Conservation (phyloP, 169 alveolate genomes). For the Amoebophrya sp. region DNA sequence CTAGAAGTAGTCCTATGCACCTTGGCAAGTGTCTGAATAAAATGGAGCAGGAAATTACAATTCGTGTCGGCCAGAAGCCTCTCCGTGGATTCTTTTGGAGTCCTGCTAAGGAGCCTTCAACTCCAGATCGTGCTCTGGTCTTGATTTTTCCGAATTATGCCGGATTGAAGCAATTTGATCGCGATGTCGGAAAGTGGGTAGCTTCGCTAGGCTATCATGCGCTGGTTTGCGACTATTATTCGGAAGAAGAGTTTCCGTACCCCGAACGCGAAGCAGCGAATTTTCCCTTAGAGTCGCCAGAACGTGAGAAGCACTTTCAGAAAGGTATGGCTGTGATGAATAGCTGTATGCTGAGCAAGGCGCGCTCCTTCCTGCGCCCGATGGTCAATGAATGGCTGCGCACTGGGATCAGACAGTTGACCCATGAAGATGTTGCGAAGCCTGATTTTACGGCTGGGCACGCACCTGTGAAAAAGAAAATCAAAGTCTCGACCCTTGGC, state of each 20-base stretch:
- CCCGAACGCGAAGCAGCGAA: not conserved
- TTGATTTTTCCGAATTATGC: not conserved
- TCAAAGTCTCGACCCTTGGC: not conserved
- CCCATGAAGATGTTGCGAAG: too few species aligned
- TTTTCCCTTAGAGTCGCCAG: not conserved
- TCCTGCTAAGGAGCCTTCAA: too few species aligned
- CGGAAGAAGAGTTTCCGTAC: not conserved
- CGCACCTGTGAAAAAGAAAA: too few species aligned
- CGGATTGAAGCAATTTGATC: not conserved
- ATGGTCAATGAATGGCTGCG: not conserved
- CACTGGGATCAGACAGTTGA: too few species aligned
- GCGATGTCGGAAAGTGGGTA: not conserved
- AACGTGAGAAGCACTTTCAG: not conserved
- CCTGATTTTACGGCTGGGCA: too few species aligned
- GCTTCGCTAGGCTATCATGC: not conserved
- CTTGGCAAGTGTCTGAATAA: too few species aligned
- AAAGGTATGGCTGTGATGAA: not conserved
- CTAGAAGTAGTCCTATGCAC: too few species aligned
- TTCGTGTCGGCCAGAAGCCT: too few species aligned
- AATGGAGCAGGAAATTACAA: too few species aligned
- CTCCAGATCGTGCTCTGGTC: too few species aligned
- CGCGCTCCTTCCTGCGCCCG: not conserved
- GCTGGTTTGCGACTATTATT: not conserved
- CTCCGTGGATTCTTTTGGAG: too few species aligned
- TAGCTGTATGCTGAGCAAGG: not conserved